Evolutionary conservation across 371 early-diverging fungal species (phyloP), one percentile per base, ranked within the genome.

Genomic region (Mortierella sp.): DNA sequence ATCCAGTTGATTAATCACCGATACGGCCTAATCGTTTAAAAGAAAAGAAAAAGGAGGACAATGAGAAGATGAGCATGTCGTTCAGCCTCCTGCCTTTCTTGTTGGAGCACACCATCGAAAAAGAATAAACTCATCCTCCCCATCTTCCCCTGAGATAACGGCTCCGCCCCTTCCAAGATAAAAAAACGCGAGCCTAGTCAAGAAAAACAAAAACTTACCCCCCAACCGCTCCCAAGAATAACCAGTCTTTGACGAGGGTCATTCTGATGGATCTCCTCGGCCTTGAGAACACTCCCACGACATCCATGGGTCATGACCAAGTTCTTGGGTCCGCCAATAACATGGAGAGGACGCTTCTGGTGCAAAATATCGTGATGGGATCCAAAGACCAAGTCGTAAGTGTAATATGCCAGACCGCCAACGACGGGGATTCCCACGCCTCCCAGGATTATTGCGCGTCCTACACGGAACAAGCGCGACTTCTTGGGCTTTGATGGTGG

Each of bases 201-300:
- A 10, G 48, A 70, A 48, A 48, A 8, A 48, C 14, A 48, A 3
- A 34, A 44, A 80, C 86, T 58, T 82, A 89, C 90, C 7, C 93
- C 96, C 96, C 96, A 96, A 7, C 97, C 96, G 24, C 94, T 90
- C 54, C 96, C 96, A 44, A 96, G 88, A 54, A 96, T 91, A 8
- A 96, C 95, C 38, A 96, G 83, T n/a, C 94, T 89, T 48, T 92
- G 91, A 75, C 92, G 93, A 55, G 84, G 63, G 21, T 84, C 80
- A 21, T 90, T 85, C 11, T 80, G 54, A 65, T 88, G 83, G 34
- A 79, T 79, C 54, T 88, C 88, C 16, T 89, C 89, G 21, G 80
- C 88, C 24, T 84, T 82, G 44, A 84, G 81, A 26, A 73, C 34
- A 38, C 82, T 82, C 28, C 78, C 80, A 9, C 63, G 55, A 63